These are phyloP conservation scores for Entrophospora sp. DNA, from an alignment of 192 early-diverging fungal species.

Conservation along the genomic window DNA sequence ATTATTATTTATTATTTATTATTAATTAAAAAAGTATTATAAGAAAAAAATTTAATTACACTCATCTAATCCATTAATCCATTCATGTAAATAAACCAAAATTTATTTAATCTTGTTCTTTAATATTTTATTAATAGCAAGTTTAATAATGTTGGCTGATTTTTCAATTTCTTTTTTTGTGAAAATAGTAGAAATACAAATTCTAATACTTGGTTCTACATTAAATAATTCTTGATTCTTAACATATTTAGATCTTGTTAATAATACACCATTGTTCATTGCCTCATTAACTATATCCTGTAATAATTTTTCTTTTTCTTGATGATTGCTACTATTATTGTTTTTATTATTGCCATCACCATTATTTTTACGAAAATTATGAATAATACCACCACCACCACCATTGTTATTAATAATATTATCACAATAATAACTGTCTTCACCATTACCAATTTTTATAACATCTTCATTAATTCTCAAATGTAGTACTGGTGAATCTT, in stretches of 20 bases:
- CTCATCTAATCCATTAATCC: too few relatives aligned
- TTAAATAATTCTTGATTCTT: conserved; percentile 65
- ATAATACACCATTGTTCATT: conserved; percentile 68
- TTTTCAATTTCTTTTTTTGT: conserved; percentile 79
- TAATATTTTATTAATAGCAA: conserved; percentile 53
- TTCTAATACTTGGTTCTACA: conserved; percentile 73
- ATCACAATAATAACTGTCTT: too few relatives aligned
- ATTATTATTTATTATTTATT: too few relatives aligned
- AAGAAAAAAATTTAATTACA: too few relatives aligned
- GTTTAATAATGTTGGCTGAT: conserved; percentile 68
- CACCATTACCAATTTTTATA: conserved; percentile 18
- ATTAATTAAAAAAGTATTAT: too few relatives aligned
- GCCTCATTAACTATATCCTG: conserved; percentile 71
- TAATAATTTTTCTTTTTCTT: conserved; percentile 67
- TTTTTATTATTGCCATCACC: too few relatives aligned
- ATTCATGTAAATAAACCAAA: too few relatives aligned
- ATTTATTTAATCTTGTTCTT: neutral
- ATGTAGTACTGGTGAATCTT: conserved; percentile 65
- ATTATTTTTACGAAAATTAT: too few relatives aligned
- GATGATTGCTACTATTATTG: too few relatives aligned
- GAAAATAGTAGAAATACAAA: conserved; percentile 66
- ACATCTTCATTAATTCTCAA: conserved; percentile 46
- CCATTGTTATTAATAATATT: too few relatives aligned
- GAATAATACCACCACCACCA: too few relatives aligned
- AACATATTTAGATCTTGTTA: conserved; percentile 83